phyloP scores from a whole-genome alignment of 148 eudicot species.

The Chenopodium berlandieri region DNA sequence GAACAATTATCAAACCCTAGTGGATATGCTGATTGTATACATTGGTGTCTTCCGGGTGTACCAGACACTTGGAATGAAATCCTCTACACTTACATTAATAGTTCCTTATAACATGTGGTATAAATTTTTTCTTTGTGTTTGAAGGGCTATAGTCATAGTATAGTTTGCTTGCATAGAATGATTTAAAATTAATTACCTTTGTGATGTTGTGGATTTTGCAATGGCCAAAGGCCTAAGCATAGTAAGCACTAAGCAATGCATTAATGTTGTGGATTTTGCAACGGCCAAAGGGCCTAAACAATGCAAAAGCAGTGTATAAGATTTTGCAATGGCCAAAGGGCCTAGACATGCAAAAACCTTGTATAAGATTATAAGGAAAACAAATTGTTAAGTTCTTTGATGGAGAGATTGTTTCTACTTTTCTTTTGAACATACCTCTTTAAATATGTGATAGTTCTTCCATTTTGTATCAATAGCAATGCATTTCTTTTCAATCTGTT shows the following conservation, averaged over 20 bases:
- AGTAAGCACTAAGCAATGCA: neutral
- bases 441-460: too few species aligned
- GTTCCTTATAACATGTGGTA: constrained; percentile 10
- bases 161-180: too few species aligned
- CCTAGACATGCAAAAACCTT: too few species aligned
- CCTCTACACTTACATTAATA: constrained; percentile 41
- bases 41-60: constrained; percentile 79
- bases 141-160: too few species aligned
- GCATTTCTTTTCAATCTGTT: too few species aligned
- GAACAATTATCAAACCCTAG: constrained; percentile 38
- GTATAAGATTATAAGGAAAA: too few species aligned
- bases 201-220: neutral
- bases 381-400: too few species aligned
- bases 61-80: constrained; percentile 78
- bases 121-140: neutral
- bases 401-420: too few species aligned
- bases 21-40: constrained; percentile 49
- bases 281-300: neutral
- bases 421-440: too few species aligned
- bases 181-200: neutral
- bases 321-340: too few species aligned
- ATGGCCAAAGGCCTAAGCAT: neutral
- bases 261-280: neutral
- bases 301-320: neutral
- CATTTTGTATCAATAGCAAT: too few species aligned